These are phyloP conservation scores for Gossypium lobatum DNA, from an alignment of 441 rosid genomes.

Conservation along the genomic window DNA sequence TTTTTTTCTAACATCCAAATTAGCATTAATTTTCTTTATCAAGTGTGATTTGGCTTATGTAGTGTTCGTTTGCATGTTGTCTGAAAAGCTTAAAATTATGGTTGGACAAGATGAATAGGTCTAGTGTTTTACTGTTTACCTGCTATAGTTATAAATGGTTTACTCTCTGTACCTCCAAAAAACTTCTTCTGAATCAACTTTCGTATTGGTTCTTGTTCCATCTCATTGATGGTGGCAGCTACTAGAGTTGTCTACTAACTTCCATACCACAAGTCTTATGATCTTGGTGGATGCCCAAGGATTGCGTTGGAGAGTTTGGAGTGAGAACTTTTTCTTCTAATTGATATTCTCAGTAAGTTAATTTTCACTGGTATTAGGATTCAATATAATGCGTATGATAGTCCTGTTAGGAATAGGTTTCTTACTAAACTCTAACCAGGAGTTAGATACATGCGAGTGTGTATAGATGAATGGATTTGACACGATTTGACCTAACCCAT, in stretches of 20 bases:
- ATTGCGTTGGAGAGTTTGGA: constrained; percentile 1
- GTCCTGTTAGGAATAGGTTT: background rate
- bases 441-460: background rate
- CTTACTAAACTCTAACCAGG: background rate
- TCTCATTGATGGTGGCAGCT: background rate
- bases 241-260: background rate
- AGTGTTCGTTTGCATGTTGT: background rate
- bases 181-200: background rate
- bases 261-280: background rate
- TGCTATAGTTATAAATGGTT: background rate
- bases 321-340: background rate
- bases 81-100: background rate
- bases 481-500: background rate
- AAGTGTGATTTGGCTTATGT: background rate
- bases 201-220: background rate
- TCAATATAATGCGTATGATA: background rate
- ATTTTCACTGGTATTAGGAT: background rate
- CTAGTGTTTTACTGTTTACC: background rate
- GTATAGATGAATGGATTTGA: background rate
- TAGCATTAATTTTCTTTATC: background rate
- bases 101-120: background rate
- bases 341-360: background rate
- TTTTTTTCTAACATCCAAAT: background rate
- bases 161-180: background rate
- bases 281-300: background rate